Percentiles rank a stretch among this genome's conserved stretches.
These are phyloP conservation scores for Pseudocercospora cruenta DNA, from an alignment of 2,329 filamentous ascomycete genomes.

Conservation along the genomic window DNA sequence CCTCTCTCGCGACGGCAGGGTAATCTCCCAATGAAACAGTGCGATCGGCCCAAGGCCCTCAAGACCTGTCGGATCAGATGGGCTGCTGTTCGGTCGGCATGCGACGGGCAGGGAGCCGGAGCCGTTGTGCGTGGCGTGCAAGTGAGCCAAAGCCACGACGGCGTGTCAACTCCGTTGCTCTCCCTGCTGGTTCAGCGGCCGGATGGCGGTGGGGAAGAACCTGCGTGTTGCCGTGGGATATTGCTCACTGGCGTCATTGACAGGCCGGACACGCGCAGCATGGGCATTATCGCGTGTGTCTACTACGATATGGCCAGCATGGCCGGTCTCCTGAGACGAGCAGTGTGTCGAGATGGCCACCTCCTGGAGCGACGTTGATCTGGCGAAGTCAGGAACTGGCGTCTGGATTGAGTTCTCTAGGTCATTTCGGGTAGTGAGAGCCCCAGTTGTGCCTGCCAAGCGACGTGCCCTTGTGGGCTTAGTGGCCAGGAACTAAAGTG, in stretches of 20 bases:
- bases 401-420: neutral
- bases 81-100: conserved; percentile 2
- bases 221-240: neutral
- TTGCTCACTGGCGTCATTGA: conserved; percentile 8
- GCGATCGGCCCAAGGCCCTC: neutral
- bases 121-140: neutral
- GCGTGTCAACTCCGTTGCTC: conserved; percentile 10
- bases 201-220: neutral
- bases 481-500: conserved; percentile 2
- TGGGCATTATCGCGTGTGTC: neutral
- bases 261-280: conserved; percentile 6
- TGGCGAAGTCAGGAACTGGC: neutral
- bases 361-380: neutral
- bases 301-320: neutral
- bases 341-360: neutral
- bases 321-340: neutral
- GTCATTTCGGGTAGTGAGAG: neutral
- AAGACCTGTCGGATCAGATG: conserved; percentile 6
- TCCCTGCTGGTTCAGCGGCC: neutral
- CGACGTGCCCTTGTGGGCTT: neutral
- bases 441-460: conserved; percentile 7
- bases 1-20: neutral
- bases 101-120: neutral
- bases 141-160: conserved; percentile 12
- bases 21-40: conserved; percentile 6